Evolutionary conservation across 1,284 basidiomycete genomes (phyloP).

Genomic region (Exobasidium rhododendri): DNA sequence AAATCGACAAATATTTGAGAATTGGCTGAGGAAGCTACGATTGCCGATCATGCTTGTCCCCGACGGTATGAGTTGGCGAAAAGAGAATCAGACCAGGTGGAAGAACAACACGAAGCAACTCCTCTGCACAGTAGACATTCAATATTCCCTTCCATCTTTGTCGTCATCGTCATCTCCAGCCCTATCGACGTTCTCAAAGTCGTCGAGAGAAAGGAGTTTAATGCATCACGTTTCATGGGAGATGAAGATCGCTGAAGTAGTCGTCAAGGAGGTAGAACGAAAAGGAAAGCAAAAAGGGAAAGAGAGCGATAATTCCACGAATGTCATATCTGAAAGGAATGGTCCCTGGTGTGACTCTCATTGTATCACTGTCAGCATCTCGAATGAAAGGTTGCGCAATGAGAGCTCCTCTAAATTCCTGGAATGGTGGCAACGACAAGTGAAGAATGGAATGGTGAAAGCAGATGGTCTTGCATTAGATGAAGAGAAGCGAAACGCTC

Average conservation of each 20-base stretch:
- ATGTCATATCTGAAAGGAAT: neutral
- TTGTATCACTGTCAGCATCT: neutral
- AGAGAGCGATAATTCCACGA: neutral
- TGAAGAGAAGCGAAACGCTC: neutral
- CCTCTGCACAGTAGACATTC: neutral
- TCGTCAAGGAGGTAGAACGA: neutral
- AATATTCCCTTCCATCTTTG: neutral
- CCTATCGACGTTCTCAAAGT: neutral
- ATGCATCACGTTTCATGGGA: constrained; percentile 3
- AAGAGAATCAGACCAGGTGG: constrained; percentile 15
- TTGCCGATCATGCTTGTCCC: constrained; percentile 18
- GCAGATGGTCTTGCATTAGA: constrained; percentile 4
- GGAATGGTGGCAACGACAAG: constrained; percentile 19
- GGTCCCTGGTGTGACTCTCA: neutral
- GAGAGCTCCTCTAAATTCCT: constrained; percentile 17
- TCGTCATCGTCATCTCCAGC: too few relatives aligned
- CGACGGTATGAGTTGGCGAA: constrained; percentile 14
- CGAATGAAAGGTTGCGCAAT: constrained; percentile 15
- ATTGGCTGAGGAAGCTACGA: neutral
- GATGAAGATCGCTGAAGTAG: neutral
- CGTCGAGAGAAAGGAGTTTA: constrained; percentile 1
- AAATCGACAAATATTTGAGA: constrained; percentile 10
- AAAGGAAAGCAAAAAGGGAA: neutral
- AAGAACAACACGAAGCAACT: neutral
- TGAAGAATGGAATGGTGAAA: constrained; percentile 6